Evolutionary conservation across 2,329 filamentous ascomycete genomes (phyloP).

Genomic region (Aurifilum marmelostoma): DNA sequence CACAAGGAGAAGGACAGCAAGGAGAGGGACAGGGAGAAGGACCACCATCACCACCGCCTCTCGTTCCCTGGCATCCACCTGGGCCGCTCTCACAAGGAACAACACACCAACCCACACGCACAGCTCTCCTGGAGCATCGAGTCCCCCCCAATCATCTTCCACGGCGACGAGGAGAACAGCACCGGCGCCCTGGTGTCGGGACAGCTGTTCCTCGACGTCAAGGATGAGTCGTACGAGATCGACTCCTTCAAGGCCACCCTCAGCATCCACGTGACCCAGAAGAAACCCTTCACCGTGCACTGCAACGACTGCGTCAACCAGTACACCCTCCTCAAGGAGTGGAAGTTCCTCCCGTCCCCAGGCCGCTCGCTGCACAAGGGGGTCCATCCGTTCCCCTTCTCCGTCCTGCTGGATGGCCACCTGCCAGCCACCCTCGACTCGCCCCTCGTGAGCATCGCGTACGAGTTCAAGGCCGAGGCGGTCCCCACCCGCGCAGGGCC

Average conservation of each 20-base stretch:
- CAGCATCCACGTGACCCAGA: constrained; percentile 71
- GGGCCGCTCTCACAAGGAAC: constrained; percentile 47
- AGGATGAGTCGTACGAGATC: constrained; percentile 67
- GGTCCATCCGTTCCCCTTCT: constrained; percentile 83
- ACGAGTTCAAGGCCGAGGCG: constrained; percentile 73
- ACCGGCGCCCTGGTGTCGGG: constrained; percentile 86
- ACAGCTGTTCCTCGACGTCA: constrained; percentile 74
- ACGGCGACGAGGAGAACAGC: constrained; percentile 74
- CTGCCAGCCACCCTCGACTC: constrained; percentile 84
- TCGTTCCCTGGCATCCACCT: constrained; percentile 48
- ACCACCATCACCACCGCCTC: constrained; percentile 44
- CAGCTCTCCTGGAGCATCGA: constrained; percentile 68
- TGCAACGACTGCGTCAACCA: constrained; percentile 77
- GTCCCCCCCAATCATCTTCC: constrained; percentile 84
- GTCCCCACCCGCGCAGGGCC: constrained; percentile 54
- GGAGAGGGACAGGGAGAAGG: constrained; percentile 31
- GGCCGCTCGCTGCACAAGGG: constrained; percentile 54
- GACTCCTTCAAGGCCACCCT: constrained; percentile 75
- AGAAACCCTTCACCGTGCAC: constrained; percentile 78
- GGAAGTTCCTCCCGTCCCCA: constrained; percentile 71
- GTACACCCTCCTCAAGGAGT: constrained; percentile 74
- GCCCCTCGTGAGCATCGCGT: constrained; percentile 72
- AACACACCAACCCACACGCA: constrained; percentile 44
- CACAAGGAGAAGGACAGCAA: constrained; percentile 27
- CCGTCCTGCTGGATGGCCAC: constrained; percentile 80